phyloP scores from a whole-genome alignment of 129 eudicot species.

The Heracleum sosnowskyi region DNA sequence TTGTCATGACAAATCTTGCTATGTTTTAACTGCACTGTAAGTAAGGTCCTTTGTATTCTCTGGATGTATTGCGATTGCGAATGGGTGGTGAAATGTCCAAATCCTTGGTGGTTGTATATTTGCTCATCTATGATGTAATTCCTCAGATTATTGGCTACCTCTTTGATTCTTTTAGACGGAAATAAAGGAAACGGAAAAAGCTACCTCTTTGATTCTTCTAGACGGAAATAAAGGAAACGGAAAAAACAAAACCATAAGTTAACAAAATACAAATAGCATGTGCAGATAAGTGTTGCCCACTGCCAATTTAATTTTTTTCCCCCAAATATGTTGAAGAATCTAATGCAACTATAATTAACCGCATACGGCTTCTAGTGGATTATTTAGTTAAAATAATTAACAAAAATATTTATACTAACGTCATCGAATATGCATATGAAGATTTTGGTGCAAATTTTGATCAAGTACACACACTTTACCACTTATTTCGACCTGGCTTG shows the following conservation, averaged over 20 bases:
- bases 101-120: not conserved
- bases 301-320: too few relatives aligned
- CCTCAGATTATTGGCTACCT: not conserved
- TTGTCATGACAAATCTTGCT: not conserved
- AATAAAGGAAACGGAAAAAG: too few relatives aligned
- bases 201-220: not conserved
- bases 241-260: not conserved
- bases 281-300: not conserved
- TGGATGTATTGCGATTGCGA: not conserved
- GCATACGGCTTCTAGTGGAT: not conserved
- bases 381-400: too few relatives aligned
- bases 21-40: not conserved
- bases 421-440: too few relatives aligned
- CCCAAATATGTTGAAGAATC: too few relatives aligned
- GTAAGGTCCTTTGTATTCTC: not conserved
- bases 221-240: not conserved
- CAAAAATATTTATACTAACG: not conserved
- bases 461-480: too few relatives aligned
- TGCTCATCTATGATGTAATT: not conserved
- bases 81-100: conserved; percentile 1
- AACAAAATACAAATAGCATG: not conserved
- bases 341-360: not conserved
- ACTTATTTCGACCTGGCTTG: too few relatives aligned
- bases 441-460: too few relatives aligned
- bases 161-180: not conserved